Evolutionary conservation across 2,329 filamentous ascomycete species (phyloP).

Genomic region (Stromatinia cepivora): DNA sequence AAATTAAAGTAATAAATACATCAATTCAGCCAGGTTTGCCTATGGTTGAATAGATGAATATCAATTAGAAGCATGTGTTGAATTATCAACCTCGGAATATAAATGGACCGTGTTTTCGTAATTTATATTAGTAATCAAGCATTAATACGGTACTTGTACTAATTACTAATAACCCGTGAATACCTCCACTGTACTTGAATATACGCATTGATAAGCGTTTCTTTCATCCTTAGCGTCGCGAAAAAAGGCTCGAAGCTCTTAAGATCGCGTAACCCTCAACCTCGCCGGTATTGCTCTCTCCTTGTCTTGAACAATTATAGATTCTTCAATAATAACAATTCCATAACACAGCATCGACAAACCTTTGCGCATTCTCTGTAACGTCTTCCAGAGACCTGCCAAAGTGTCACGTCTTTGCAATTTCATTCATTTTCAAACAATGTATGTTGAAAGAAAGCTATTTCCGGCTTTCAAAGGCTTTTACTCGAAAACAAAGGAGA

Average conservation of each 20-base stretch:
- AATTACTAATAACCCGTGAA: too few species aligned
- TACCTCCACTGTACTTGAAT: not conserved
- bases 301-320: constrained; percentile 26
- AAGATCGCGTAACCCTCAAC: constrained; percentile 22
- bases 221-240: constrained; percentile 26
- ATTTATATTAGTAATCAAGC: constrained; percentile 5
- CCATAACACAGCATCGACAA: constrained; percentile 34
- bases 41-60: not conserved
- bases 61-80: constrained; percentile 13
- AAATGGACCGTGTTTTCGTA: not conserved
- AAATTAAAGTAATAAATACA: not conserved
- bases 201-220: constrained; percentile 19
- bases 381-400: constrained; percentile 38
- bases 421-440: constrained; percentile 37
- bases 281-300: constrained; percentile 25
- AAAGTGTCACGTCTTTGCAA: constrained; percentile 39
- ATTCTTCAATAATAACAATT: constrained; percentile 15
- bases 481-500: constrained; percentile 21
- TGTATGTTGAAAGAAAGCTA: constrained; percentile 31
- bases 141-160: too few species aligned
- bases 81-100: constrained; percentile 5
- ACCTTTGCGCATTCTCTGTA: constrained; percentile 40
- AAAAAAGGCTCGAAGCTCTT: constrained; percentile 1
- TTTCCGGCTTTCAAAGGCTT: constrained; percentile 14
- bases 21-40: not conserved